phyloP scores from a whole-genome alignment of 2,329 filamentous ascomycete species.

The Didymella glomerata region DNA sequence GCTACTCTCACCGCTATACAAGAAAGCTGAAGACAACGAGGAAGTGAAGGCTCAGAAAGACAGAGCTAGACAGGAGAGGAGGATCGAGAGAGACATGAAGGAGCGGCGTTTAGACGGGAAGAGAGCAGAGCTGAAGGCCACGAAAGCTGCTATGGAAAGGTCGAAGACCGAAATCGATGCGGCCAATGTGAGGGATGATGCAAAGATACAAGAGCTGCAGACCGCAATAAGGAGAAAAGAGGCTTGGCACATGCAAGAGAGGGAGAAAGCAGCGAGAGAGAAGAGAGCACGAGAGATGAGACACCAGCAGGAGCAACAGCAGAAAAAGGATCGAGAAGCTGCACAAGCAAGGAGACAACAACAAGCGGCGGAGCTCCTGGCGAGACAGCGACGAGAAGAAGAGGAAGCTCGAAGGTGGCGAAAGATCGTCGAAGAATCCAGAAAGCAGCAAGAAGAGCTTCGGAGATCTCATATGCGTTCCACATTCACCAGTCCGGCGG shows the following conservation, averaged over 20 bases:
- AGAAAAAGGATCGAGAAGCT: slow-evolving; percentile 7
- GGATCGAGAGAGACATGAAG: slow-evolving; percentile 47
- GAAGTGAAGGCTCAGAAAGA: slow-evolving; percentile 47
- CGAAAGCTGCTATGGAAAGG: slow-evolving; percentile 20
- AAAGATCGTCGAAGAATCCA: neutral
- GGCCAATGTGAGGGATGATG: slow-evolving; percentile 29
- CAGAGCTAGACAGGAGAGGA: slow-evolving; percentile 43
- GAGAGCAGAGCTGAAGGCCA: slow-evolving; percentile 28
- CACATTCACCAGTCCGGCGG: neutral
- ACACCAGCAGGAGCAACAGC: slow-evolving; percentile 9
- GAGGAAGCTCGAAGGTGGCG: neutral
- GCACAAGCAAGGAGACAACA: slow-evolving; percentile 8
- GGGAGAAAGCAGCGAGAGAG: slow-evolving; percentile 9
- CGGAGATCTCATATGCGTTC: neutral
- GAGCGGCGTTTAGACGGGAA: slow-evolving; percentile 35
- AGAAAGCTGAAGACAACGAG: slow-evolving; percentile 39
- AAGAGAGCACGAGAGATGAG: slow-evolving; percentile 2
- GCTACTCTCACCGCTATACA: slow-evolving; percentile 40
- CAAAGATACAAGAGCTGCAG: slow-evolving; percentile 22
- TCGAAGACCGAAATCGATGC: slow-evolving; percentile 26
- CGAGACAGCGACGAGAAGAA: neutral
- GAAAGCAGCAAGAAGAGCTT: neutral
- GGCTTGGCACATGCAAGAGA: neutral
- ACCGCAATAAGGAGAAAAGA: slow-evolving; percentile 5
- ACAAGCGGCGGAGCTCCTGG: neutral